Evolutionary conservation across 2,329 filamentous ascomycete genomes (phyloP), one percentile per base, ranked within the genome.

Genomic region (Zelopaecilomyces penicillatus): DNA sequence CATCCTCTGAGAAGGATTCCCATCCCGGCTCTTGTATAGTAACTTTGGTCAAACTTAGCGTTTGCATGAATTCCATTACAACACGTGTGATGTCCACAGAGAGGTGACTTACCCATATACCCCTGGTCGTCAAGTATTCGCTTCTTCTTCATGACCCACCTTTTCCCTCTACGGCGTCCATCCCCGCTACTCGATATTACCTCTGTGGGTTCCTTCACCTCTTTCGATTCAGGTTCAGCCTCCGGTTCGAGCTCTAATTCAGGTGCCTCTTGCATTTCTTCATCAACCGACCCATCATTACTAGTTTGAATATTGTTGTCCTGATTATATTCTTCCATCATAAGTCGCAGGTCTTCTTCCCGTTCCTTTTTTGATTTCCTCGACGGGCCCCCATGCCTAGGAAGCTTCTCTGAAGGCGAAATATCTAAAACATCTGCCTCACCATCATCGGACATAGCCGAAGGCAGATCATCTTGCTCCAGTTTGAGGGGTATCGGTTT

Each of bases 1-100:
- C 89, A 51, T 95, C 89, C 61, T 96, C 90, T 0, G 88, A 95
- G 67, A 94, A 95, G 0, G 85, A 91, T 62, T 96, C 90, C 90
- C 90, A 96, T 0, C 75, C 83, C 0, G 77, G 67, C 58, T 95
- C 88, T 64, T 94, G 86, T 52, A 83, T 84, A 2, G 89, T 95
- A 30, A 95, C 90, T 93, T 54, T 34, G 49, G 37, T 45, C 7
- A 26, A n/a, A 29, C 37, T 52, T 44, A 54, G 43, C 6, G n/a
- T n/a, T n/a, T n/a, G n/a, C n/a, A n/a, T n/a, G n/a, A n/a, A n/a
- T n/a, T n/a, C n/a, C n/a, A n/a, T n/a, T n/a, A n/a, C n/a, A n/a
- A n/a, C n/a, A n/a, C n/a, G n/a, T n/a, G n/a, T 11, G 10, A 5
- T 8, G n/a, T 8, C 6, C 8, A 10, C 2, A 27, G 29, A n/a